Base-by-base conservation (phyloP, 2,329 filamentous ascomycete species). In the Geosmithia putterillii region DNA sequence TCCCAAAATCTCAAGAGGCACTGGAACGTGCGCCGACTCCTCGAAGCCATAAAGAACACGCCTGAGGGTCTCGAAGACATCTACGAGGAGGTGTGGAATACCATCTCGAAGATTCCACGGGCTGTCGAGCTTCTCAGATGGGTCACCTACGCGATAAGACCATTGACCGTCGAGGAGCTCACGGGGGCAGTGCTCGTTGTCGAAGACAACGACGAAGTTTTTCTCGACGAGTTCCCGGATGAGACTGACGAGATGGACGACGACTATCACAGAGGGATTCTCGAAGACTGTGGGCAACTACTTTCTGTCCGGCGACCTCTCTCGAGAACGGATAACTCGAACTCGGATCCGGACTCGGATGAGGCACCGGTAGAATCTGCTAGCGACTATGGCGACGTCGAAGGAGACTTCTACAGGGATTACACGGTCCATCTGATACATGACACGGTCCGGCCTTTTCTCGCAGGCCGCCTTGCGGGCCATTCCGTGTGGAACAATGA, bases 11-110 rank as follows among this genome's bases (percentile, higher is more conserved):
- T 64, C 1, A 44, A 48, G 0, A 49, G 43, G 5, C 46, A 54
- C 0, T 57, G 55, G 46, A 58, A 51, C 18, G 23, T 10, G 7
- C 10, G 10, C 10, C 6, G 23, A 10, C 6, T 6, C 7, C 47
- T 50, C 25, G 55, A 54, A 14, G 51, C 58, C 21, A 47, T 64
- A 0, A 43, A 57, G n/a, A 40, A 48, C 5, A 54, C 52, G 0
- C 58, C 60, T 0, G 39, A 47, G 1, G 55, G 52, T 1, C 54
- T 64, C 1, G 46, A 52, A 3, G 20, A 40, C 2, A 43, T 60
- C 0, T 64, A 64, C 21, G 51, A 61, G 7, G 49, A 50, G 9
- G 55, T 53, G 38, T 62, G 57, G 57, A 38, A 45, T 2, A 52
- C 42, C 18, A 57, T 63, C 0, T 23, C 20, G 1, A 1, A 25